Conservation (phyloP, 129 eudicot species). For the Lonicera japonica region DNA sequence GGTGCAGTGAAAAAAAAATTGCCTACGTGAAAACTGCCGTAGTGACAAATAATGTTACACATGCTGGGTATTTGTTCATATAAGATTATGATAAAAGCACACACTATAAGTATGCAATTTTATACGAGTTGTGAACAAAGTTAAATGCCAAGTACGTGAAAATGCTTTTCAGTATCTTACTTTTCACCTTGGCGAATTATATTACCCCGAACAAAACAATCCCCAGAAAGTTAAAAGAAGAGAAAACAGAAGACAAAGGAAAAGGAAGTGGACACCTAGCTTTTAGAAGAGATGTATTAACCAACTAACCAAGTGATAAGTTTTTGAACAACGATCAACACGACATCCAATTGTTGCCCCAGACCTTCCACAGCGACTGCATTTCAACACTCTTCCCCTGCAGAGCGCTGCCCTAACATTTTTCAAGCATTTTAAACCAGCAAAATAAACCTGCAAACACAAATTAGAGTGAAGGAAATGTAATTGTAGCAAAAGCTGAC, state of each 20-base stretch:
- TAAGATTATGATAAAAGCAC: no score
- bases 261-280: not conserved
- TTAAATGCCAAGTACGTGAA: no score
- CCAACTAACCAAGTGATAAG: conserved; percentile 82
- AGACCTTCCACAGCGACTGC: conserved; percentile 87
- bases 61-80: no score
- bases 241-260: not conserved
- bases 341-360: conserved; percentile 99
- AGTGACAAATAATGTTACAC: no score
- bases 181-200: no score
- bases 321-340: conserved; percentile 96
- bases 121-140: no score
- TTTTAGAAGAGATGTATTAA: conserved; percentile 6
- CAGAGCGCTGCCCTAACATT: conserved; percentile 94
- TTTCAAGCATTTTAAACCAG: conserved; percentile 94
- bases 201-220: no score
- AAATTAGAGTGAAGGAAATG: conserved; percentile 6
- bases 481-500: not conserved
- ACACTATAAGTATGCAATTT: no score
- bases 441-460: conserved; percentile 85
- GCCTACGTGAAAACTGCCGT: no score
- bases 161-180: no score
- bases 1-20: no score
- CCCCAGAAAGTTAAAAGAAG: no score
- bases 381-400: conserved; percentile 87